These are phyloP conservation scores for Hymenoscyphus repandus DNA, from an alignment of 2,329 filamentous ascomycete genomes.

Conservation along the genomic window DNA sequence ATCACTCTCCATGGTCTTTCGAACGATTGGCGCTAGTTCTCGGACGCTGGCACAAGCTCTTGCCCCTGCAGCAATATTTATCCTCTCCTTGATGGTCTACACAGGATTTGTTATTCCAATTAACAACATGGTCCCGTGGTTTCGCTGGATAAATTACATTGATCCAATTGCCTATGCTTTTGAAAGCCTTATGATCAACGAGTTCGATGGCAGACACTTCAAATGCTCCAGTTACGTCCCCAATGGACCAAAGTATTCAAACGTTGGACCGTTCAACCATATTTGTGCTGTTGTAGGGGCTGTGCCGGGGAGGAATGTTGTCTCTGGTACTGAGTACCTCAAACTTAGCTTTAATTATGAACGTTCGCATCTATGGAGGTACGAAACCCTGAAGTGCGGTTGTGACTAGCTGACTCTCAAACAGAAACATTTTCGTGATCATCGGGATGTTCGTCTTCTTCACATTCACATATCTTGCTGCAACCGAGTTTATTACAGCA, in stretches of 20 bases:
- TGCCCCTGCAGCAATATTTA: conserved; percentile 50
- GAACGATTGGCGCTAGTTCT: conserved; percentile 69
- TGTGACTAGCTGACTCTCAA: not conserved
- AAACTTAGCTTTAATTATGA: conserved; percentile 50
- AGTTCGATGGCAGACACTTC: conserved; percentile 47
- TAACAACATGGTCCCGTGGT: conserved; percentile 68
- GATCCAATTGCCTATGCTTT: conserved; percentile 64
- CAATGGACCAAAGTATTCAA: conserved; percentile 11
- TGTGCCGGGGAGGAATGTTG: conserved; percentile 42
- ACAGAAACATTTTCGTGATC: conserved; percentile 60
- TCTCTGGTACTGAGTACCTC: conserved; percentile 56
- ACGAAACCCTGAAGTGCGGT: not conserved
- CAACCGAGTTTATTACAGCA: conserved; percentile 50
- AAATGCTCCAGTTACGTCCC: conserved; percentile 24
- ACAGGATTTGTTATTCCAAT: conserved; percentile 38
- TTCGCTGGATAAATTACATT: conserved; percentile 70
- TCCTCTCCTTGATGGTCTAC: conserved; percentile 20
- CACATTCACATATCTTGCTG: conserved; percentile 53
- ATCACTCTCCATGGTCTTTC: conserved; percentile 81
- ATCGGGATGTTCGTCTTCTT: conserved; percentile 58
- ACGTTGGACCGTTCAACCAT: conserved; percentile 3
- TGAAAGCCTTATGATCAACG: conserved; percentile 75
- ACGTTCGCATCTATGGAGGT: conserved; percentile 28
- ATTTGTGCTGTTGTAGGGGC: conserved; percentile 56
- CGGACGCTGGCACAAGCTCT: conserved; percentile 62